These are phyloP conservation scores for Vitis hybrid DNA, from an alignment of 177 flowering plant species.

Conservation along the genomic window DNA sequence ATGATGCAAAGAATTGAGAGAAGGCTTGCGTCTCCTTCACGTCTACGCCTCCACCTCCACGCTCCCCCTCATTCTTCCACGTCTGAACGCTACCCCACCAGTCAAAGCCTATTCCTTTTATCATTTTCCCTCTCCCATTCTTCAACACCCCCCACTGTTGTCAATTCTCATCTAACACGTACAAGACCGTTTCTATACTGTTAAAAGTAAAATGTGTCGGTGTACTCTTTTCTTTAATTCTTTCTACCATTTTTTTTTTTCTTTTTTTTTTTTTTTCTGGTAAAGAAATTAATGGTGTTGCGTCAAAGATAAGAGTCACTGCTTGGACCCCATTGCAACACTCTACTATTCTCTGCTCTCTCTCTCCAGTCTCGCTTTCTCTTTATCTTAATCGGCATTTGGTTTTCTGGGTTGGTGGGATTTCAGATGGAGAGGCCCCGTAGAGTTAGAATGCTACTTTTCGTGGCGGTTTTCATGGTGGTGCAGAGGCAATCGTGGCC, in stretches of 20 bases:
- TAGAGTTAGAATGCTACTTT: neutral
- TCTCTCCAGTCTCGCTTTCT: neutral
- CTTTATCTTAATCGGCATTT: neutral
- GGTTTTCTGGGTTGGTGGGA: too few species aligned
- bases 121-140: too few species aligned
- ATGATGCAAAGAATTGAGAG: too few species aligned
- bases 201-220: conserved; percentile 22
- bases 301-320: conserved; percentile 12
- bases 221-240: conserved; percentile 8
- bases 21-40: conserved; percentile 8
- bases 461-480: conserved; percentile 7
- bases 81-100: neutral
- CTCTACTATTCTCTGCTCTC: neutral
- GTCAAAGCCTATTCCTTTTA: neutral
- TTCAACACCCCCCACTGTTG: too few species aligned
- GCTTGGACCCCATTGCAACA: neutral
- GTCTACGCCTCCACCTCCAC: neutral
- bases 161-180: too few species aligned
- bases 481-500: neutral
- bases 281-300: neutral
- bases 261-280: neutral
- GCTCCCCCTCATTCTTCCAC: neutral
- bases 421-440: conserved; percentile 2
- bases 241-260: neutral
- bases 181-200: neutral